Conservation (phyloP, 2,329 filamentous ascomycete species). For the Stylonectria norvegica region DNA sequence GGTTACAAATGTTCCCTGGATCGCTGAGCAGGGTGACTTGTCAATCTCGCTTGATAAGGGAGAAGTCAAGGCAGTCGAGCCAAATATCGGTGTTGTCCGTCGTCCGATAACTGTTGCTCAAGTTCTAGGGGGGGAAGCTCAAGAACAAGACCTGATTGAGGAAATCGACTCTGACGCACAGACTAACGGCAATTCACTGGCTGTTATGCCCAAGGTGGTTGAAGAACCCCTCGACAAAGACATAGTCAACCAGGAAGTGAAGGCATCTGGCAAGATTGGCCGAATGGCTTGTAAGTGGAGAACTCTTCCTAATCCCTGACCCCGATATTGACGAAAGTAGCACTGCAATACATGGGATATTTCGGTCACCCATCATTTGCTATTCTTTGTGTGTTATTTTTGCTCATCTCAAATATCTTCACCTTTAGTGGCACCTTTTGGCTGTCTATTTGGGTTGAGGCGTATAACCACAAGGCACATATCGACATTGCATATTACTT, state of each 20-base stretch:
- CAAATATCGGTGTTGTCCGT: constrained; percentile 45
- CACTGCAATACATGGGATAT: constrained; percentile 50
- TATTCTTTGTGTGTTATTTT: constrained; percentile 36
- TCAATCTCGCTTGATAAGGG: constrained; percentile 47
- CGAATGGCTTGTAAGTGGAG: constrained; percentile 41
- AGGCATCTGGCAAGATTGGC: constrained; percentile 42
- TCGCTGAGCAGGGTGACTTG: constrained; percentile 49
- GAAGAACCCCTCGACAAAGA: constrained; percentile 39
- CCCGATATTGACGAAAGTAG: constrained; percentile 25
- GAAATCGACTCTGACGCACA: constrained; percentile 27
- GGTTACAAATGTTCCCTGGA: constrained; percentile 55
- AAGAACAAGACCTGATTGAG: constrained; percentile 30
- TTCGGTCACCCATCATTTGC: constrained; percentile 47
- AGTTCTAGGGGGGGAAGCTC: constrained; percentile 33
- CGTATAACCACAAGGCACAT: constrained; percentile 42
- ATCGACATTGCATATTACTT: constrained; percentile 50
- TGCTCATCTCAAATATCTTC: constrained; percentile 40
- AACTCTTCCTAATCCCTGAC: not conserved
- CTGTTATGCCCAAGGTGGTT: constrained; percentile 31
- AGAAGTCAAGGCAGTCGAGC: constrained; percentile 37
- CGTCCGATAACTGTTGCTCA: constrained; percentile 43
- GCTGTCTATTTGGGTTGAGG: constrained; percentile 54
- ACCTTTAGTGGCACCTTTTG: constrained; percentile 45
- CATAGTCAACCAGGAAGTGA: constrained; percentile 47
- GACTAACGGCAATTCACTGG: constrained; percentile 27